These are phyloP conservation scores for Lactarius sanguifluus DNA, from an alignment of 768 basidiomycete genomes.

Conservation along the genomic window DNA sequence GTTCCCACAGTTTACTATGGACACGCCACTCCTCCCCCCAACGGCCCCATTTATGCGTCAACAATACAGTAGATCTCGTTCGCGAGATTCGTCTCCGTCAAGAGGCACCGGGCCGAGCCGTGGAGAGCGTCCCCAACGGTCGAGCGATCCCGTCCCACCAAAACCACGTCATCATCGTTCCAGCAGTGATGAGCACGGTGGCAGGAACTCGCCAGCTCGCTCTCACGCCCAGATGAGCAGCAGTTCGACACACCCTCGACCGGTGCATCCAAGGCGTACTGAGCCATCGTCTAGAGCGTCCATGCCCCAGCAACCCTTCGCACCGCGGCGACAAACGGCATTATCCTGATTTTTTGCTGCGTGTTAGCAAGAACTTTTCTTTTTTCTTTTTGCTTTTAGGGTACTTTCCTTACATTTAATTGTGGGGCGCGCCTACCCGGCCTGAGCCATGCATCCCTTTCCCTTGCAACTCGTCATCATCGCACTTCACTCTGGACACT, in stretches of 20 bases:
- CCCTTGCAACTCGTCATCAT: constrained; percentile 23
- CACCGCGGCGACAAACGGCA: constrained; percentile 20
- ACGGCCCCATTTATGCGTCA: constrained; percentile 31
- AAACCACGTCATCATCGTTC: constrained; percentile 25
- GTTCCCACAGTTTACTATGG: constrained; percentile 28
- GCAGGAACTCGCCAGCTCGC: constrained; percentile 8
- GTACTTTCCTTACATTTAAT: constrained; percentile 24
- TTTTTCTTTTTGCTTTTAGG: constrained; percentile 15
- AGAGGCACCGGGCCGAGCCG: constrained; percentile 18
- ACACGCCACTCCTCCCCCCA: constrained; percentile 31
- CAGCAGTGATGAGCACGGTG: constrained; percentile 23
- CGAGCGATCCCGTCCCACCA: constrained; percentile 9
- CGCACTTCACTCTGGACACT: constrained; percentile 23
- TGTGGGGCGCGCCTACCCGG: neutral
- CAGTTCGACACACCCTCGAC: neutral
- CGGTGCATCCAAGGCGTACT: neutral
- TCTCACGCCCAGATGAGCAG: constrained; percentile 5
- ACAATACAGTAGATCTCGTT: constrained; percentile 21
- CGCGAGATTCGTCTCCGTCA: constrained; percentile 16
- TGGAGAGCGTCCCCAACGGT: constrained; percentile 19
- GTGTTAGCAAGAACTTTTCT: constrained; percentile 20
- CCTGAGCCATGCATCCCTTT: constrained; percentile 20
- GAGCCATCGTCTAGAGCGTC: constrained; percentile 1
- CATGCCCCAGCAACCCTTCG: neutral
- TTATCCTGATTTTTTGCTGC: constrained; percentile 20